Evolutionary conservation across 2,329 filamentous ascomycete genomes (phyloP), one percentile per base, ranked within the genome.

Genomic region (Pseudogymnoascus sp.): DNA sequence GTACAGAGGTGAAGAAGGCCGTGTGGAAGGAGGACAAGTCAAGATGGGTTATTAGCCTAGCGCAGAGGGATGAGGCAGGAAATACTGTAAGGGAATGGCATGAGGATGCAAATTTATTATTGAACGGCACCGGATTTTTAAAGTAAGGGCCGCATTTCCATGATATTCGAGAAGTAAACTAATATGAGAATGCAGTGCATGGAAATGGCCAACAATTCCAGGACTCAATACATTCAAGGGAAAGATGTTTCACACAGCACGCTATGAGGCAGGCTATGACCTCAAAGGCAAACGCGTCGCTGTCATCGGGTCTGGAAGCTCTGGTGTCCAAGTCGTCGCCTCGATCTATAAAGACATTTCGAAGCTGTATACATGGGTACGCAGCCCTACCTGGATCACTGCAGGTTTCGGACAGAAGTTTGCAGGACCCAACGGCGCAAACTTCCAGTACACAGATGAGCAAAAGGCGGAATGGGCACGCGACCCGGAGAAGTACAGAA

Each of bases 261-360:
- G 78, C 38, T 88, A 83, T 83, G 78, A 82, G 1, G 71, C 80
- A 4, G 75, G 78, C 16, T 72, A 82, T 7, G 76, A 82, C n/a
- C 71, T 83, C 6, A 70, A 69, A 1, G 78, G 73, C 26, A 82
- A 82, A 65, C 73, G 74, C 8, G 80, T 84, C 24, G 78, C 78
- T 5, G 70, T 85, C n/a, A 79, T 86, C 60, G 84, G 83, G 14
- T 83, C 75, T 56, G 83, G 83, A 1, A 82, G 81, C 43, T 81
- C 80, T 6, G 83, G 79, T 0, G 78, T 82, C 3, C 83, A 85
- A 68, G 76, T 85, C 4, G 76, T 82, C 2, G 78, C 80, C 2
- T 73, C 72, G 6, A 79, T 82, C 46, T 78, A 80, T 4, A 79
- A 79, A 61, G 74, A 78, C 4, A 80, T 79, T 4, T 75, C 77